Evolutionary conservation across 106 monocot species (phyloP).

Genomic region (Vanilla planifolia): DNA sequence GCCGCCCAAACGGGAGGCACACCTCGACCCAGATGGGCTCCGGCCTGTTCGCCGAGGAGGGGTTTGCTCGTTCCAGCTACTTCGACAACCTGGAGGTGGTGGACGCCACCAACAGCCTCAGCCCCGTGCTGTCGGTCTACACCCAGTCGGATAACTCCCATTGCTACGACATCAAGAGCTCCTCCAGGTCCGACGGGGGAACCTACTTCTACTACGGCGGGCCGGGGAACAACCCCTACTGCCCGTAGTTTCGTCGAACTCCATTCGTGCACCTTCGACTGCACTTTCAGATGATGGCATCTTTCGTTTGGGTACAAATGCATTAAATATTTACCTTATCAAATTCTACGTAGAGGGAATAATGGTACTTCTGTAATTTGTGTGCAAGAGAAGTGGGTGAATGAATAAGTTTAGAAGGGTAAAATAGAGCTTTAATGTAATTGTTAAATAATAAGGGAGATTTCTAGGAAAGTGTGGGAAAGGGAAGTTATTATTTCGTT

Average conservation of each 20-base stretch:
- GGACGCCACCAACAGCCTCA: slow-evolving; percentile 84
- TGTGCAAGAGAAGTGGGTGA: no score
- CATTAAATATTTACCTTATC: no score
- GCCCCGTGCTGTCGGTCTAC: slow-evolving; percentile 36
- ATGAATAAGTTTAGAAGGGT: no score
- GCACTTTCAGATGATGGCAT: no score
- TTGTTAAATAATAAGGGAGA: no score
- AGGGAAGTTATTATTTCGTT: no score
- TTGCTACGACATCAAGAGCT: slow-evolving; percentile 84
- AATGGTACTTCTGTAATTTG: no score
- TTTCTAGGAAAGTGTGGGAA: no score
- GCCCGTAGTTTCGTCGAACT: slow-evolving; percentile 15
- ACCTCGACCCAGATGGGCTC: slow-evolving; percentile 96
- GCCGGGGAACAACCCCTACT: slow-evolving; percentile 66
- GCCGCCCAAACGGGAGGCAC: slow-evolving; percentile 47
- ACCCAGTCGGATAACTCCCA: slow-evolving; percentile 71
- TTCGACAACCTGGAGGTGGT: slow-evolving; percentile 86
- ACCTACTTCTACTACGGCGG: slow-evolving; percentile 94
- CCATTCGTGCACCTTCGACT: no score
- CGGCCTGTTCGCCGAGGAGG: slow-evolving; percentile 71
- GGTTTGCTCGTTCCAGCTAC: slow-evolving; percentile 72
- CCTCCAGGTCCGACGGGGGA: slow-evolving; percentile 57
- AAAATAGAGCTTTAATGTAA: no score
- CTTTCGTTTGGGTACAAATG: no score
- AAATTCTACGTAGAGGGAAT: no score